Evolutionary conservation across 2,329 filamentous ascomycete genomes (phyloP).

Genomic region (Cadophora sp.): DNA sequence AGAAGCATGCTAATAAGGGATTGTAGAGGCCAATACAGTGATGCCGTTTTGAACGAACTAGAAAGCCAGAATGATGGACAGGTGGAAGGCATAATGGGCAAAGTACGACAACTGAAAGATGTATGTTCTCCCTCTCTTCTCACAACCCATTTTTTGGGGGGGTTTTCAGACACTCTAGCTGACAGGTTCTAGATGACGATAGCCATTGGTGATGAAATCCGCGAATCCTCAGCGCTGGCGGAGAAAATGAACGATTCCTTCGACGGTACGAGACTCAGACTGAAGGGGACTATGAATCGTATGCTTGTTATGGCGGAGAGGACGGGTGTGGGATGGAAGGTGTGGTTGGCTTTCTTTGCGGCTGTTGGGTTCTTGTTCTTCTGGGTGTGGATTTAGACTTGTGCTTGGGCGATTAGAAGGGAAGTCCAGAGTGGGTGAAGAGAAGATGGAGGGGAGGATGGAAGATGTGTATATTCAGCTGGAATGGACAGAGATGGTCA

Average conservation of each 20-base stretch:
- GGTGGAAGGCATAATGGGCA: conserved; percentile 87
- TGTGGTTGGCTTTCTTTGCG: conserved; percentile 89
- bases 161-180: not conserved
- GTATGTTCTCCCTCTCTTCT: conserved; percentile 59
- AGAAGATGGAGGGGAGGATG: not conserved
- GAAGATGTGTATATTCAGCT: not conserved
- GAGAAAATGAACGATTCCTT: conserved; percentile 98
- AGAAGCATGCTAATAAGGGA: conserved; percentile 1
- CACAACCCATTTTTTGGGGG: no score
- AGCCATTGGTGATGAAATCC: conserved; percentile 94
- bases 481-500: not conserved
- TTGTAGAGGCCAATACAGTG: conserved; percentile 84
- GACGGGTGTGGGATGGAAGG: conserved; percentile 94
- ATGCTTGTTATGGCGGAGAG: conserved; percentile 96
- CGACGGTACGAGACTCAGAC: conserved; percentile 79
- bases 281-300: conserved; percentile 93
- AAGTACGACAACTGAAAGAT: conserved; percentile 88
- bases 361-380: conserved; percentile 83
- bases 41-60: conserved; percentile 88
- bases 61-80: conserved; percentile 95
- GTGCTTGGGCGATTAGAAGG: not conserved
- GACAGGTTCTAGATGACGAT: conserved; percentile 72
- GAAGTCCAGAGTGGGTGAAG: no score
- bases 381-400: conserved; percentile 85
- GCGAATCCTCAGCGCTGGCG: conserved; percentile 84